Conservation (phyloP, 441 rosid genomes). For the Capsella rubella region DNA sequence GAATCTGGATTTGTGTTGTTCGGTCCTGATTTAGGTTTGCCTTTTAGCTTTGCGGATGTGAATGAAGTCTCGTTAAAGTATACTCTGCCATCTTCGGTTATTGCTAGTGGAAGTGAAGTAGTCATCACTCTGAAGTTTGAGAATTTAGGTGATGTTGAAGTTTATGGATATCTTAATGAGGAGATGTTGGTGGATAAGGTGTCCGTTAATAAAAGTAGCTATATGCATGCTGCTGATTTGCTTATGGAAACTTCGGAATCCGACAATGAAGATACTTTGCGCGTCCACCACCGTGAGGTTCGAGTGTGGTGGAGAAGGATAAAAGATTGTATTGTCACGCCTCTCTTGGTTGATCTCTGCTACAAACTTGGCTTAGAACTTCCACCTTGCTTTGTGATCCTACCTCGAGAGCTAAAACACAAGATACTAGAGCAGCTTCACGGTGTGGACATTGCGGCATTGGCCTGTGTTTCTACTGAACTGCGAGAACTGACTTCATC, state of each 20-base stretch:
- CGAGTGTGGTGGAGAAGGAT: conserved; percentile 64
- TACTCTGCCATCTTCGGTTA: not conserved
- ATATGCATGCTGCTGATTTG: conserved; percentile 46
- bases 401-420: conserved; percentile 60
- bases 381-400: conserved; percentile 59
- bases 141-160: conserved; percentile 54
- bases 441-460: conserved; percentile 49
- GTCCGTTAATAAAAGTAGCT: conserved; percentile 49
- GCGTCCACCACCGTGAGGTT: conserved; percentile 32
- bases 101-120: conserved; percentile 32
- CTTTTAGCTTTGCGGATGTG: conserved; percentile 47
- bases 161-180: conserved; percentile 52
- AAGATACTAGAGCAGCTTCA: conserved; percentile 56
- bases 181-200: conserved; percentile 42
- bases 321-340: conserved; percentile 65
- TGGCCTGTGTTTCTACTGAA: conserved; percentile 58
- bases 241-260: conserved; percentile 20
- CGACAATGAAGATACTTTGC: conserved; percentile 25
- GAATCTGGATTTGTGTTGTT: conserved; percentile 67
- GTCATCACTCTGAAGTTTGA: conserved; percentile 58
- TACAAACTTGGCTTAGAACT: conserved; percentile 49
- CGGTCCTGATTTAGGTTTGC: conserved; percentile 45
- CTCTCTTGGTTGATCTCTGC: conserved; percentile 62
- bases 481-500: conserved; percentile 53
- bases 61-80: not conserved